A percentile compares a stretch with the other conserved stretches of the same genome.
Conservation (phyloP, 495 filamentous ascomycete genomes). For the Hyaloscypha finlandica region DNA sequence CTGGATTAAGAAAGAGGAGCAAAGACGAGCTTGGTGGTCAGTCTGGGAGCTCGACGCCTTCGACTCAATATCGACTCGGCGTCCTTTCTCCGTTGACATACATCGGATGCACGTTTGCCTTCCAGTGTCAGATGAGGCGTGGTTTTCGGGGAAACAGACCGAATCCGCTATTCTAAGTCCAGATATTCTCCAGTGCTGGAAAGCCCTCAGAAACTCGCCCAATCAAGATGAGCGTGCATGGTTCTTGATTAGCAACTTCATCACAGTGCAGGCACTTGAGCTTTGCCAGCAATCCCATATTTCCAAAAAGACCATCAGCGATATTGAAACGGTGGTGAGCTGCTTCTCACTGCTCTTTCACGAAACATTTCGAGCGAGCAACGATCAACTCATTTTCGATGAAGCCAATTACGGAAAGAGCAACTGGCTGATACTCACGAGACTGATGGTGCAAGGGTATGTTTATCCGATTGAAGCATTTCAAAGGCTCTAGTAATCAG, state of each 20-base stretch:
- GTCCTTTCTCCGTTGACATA: constrained; percentile 6
- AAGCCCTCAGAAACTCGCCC: background rate
- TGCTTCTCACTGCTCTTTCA: constrained; percentile 11
- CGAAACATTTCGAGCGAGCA: background rate
- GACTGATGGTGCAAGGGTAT: constrained; percentile 10
- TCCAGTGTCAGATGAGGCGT: constrained; percentile 8
- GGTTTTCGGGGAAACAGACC: constrained; percentile 2
- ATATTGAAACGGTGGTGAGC: constrained; percentile 4
- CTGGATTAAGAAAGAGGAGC: constrained; percentile 7
- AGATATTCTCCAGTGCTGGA: constrained; percentile 6
- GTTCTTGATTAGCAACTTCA: constrained; percentile 16
- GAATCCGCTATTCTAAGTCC: background rate
- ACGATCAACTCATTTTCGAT: background rate
- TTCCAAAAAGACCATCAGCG: background rate
- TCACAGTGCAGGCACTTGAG: background rate
- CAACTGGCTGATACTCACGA: constrained; percentile 7
- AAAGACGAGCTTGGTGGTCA: constrained; percentile 12
- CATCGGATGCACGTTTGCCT: constrained; percentile 7
- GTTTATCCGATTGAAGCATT: background rate
- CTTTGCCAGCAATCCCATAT: background rate
- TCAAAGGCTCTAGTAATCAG: background rate
- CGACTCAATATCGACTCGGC: constrained; percentile 1
- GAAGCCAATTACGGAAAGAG: constrained; percentile 3
- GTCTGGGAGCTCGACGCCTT: constrained; percentile 15
- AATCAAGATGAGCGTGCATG: constrained; percentile 15